Conservation (phyloP, 2,329 filamentous ascomycete genomes). For the Hypocreales sp. region DNA sequence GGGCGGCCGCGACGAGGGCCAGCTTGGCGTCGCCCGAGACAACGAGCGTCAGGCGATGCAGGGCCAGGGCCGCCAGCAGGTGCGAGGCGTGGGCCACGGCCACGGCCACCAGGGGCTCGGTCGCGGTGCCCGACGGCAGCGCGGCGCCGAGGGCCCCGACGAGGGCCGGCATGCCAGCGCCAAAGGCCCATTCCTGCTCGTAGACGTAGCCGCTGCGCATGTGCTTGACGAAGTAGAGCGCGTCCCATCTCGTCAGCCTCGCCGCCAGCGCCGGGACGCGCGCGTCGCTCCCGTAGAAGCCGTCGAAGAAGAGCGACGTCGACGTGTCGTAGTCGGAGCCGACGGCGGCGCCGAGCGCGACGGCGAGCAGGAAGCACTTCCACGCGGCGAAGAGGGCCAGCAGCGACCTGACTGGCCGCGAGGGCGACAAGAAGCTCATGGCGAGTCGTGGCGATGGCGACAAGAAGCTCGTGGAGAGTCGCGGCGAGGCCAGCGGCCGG, state of each 20-base stretch:
- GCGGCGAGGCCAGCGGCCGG: too few relatives aligned
- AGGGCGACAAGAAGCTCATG: slow-evolving; percentile 1
- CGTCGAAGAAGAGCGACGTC: slow-evolving; percentile 30
- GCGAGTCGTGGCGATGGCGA: too few relatives aligned
- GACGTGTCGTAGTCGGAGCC: slow-evolving; percentile 69
- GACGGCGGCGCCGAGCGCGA: slow-evolving; percentile 36
- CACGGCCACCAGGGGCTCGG: slow-evolving; percentile 42
- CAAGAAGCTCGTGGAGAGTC: too few relatives aligned
- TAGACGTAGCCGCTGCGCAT: slow-evolving; percentile 50
- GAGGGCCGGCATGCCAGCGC: slow-evolving; percentile 27
- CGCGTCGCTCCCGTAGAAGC: slow-evolving; percentile 15
- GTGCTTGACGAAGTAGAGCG: slow-evolving; percentile 55
- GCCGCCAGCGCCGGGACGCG: slow-evolving; percentile 30
- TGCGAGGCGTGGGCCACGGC: slow-evolving; percentile 59
- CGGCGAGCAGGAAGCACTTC: slow-evolving; percentile 50
- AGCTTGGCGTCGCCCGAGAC: slow-evolving; percentile 37
- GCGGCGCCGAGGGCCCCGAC: slow-evolving; percentile 20
- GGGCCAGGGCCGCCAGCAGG: slow-evolving; percentile 54
- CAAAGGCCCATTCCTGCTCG: slow-evolving; percentile 82
- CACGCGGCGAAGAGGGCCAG: slow-evolving; percentile 37
- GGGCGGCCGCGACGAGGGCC: slow-evolving; percentile 50
- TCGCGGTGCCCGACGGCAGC: slow-evolving; percentile 7
- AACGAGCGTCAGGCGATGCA: slow-evolving; percentile 50
- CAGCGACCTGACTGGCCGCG: slow-evolving; percentile 11
- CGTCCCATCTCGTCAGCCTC: slow-evolving; percentile 65